phyloP scores from a whole-genome alignment of 805 yeast species.

The Candida odintsovae region DNA sequence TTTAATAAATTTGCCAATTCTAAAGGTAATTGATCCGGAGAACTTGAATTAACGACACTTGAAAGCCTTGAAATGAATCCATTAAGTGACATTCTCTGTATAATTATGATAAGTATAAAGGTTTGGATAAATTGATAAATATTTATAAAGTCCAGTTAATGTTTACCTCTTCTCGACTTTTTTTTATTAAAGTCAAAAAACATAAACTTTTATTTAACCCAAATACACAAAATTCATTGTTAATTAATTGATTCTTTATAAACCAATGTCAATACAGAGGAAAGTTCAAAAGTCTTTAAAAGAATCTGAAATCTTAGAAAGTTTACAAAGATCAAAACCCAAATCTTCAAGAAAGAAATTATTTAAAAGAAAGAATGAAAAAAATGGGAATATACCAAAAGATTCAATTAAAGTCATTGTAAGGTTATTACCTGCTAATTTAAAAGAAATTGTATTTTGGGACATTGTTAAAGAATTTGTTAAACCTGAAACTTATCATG shows the following conservation, averaged over 20 bases:
- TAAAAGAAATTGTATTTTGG: conserved; percentile 27
- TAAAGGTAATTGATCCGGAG: neutral
- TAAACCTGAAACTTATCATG: conserved; percentile 8
- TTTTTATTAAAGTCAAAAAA: too few species aligned
- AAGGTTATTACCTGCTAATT: conserved; percentile 39
- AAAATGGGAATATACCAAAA: neutral
- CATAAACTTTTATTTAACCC: too few species aligned
- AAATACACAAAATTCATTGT: too few species aligned
- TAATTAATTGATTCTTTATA: too few species aligned
- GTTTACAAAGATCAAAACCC: too few species aligned
- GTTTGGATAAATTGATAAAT: too few species aligned
- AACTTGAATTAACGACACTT: neutral
- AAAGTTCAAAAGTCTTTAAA: too few species aligned
- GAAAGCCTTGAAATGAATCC: neutral
- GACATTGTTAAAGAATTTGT: conserved; percentile 13
- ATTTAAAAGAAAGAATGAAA: neutral
- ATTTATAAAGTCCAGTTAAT: too few species aligned
- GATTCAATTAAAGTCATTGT: conserved; percentile 24
- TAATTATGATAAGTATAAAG: too few species aligned
- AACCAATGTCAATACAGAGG: too few species aligned
- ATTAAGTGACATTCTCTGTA: neutral
- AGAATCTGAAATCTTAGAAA: too few species aligned
- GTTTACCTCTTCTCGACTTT: too few species aligned
- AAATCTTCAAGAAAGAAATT: neutral
- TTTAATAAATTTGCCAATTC: conserved; percentile 9